These are phyloP conservation scores for Achaetomiella virescens DNA, from an alignment of 495 filamentous ascomycete species.

Conservation along the genomic window DNA sequence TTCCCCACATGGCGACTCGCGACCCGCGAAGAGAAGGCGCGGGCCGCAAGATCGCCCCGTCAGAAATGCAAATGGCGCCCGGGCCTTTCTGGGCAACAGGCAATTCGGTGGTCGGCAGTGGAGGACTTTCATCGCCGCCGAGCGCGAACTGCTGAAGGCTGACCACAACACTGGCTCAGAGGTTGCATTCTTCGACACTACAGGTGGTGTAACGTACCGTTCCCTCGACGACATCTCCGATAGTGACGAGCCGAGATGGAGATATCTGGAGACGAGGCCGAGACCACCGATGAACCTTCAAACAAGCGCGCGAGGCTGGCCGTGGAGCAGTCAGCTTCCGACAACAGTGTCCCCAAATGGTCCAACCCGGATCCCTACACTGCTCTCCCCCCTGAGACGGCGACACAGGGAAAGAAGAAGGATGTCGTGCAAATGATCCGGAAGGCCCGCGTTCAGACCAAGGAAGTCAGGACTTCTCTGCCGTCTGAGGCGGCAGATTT, in stretches of 20 bases:
- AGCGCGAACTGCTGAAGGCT: constrained; percentile 36
- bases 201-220: constrained; percentile 37
- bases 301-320: constrained; percentile 41
- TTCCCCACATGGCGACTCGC: neutral
- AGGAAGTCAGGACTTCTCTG: constrained; percentile 48
- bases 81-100: neutral
- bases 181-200: constrained; percentile 32
- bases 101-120: constrained; percentile 1
- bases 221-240: constrained; percentile 59
- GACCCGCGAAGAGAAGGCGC: constrained; percentile 9
- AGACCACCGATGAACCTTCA: constrained; percentile 45
- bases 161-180: constrained; percentile 29
- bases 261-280: constrained; percentile 44
- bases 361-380: constrained; percentile 94
- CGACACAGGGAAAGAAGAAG: constrained; percentile 56
- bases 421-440: constrained; percentile 83
- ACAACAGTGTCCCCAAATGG: constrained; percentile 62
- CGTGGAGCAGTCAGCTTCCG: constrained; percentile 29
- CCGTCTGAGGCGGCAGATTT: constrained; percentile 63
- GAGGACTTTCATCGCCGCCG: constrained; percentile 27
- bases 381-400: constrained; percentile 64
- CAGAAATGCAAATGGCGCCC: neutral
- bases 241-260: constrained; percentile 73
- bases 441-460: constrained; percentile 61
- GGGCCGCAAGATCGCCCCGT: constrained; percentile 11